Conservation (phyloP, 176 grass and related monocot species). For the Phoenix roebelenii region DNA sequence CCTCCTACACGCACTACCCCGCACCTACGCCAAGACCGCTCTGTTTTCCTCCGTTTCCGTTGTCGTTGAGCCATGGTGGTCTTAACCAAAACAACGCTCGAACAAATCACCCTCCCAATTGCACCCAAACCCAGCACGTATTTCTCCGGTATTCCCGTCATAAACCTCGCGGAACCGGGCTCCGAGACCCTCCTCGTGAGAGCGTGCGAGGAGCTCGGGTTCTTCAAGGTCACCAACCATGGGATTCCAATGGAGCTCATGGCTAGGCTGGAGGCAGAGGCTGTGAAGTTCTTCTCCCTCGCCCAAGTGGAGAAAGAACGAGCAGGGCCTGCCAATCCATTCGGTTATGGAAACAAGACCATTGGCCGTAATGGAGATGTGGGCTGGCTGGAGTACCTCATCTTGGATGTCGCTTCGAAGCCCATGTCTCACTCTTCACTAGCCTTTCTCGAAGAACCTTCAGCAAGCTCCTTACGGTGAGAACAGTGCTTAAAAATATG, state of each 20-base stretch:
- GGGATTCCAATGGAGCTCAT: conserved; percentile 5
- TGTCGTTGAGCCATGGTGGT: neutral
- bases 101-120: neutral
- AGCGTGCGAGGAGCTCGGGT: conserved; percentile 10
- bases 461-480: conserved; percentile 5
- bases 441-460: conserved; percentile 5
- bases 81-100: neutral
- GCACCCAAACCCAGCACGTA: neutral
- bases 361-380: conserved; percentile 8
- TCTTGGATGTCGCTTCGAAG: conserved; percentile 3
- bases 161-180: neutral
- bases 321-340: neutral
- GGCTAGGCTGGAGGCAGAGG: conserved; percentile 7
- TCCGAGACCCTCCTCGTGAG: conserved; percentile 4
- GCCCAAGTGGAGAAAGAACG: neutral
- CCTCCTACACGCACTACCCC: too few relatives aligned
- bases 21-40: too few relatives aligned
- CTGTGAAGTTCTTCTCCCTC: conserved; percentile 1
- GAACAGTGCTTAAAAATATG: too few relatives aligned
- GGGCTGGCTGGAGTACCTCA: conserved; percentile 15
- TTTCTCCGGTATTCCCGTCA: neutral
- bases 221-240: conserved; percentile 18
- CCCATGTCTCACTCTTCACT: neutral
- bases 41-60: neutral
- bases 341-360: conserved; percentile 3